These are phyloP conservation scores for Aspergillus sclerotiicarbonarius DNA, from an alignment of 495 filamentous ascomycete species.

Conservation along the genomic window DNA sequence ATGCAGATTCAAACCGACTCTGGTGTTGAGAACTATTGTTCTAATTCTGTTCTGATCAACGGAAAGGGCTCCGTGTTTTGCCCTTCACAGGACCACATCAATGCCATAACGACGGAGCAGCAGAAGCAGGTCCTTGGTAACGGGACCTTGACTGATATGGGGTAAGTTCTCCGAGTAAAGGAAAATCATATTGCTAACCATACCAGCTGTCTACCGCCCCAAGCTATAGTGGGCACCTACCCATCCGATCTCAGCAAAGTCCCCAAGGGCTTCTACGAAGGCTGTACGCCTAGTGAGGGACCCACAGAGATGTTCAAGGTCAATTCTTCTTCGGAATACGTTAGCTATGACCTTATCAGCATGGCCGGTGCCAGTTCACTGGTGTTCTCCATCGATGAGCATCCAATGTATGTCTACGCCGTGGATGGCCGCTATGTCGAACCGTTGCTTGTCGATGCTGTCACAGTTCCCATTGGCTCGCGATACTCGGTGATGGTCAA, in stretches of 20 bases:
- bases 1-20: conserved; percentile 35
- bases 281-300: conserved; percentile 31
- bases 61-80: conserved; percentile 53
- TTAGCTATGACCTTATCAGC: conserved; percentile 37
- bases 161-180: conserved; percentile 25
- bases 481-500: conserved; percentile 42
- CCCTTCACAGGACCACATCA: conserved; percentile 34
- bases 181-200: neutral
- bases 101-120: conserved; percentile 28
- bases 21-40: conserved; percentile 38
- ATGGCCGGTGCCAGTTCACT: conserved; percentile 26
- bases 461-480: conserved; percentile 31
- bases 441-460: conserved; percentile 32
- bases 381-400: conserved; percentile 40
- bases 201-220: conserved; percentile 9
- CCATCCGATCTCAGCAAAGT: conserved; percentile 1
- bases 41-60: conserved; percentile 55
- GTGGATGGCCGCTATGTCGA: conserved; percentile 44
- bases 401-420: conserved; percentile 44
- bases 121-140: conserved; percentile 20
- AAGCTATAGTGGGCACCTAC: conserved; percentile 1
- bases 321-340: conserved; percentile 24
- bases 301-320: conserved; percentile 31
- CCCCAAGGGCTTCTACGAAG: conserved; percentile 14
- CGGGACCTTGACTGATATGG: conserved; percentile 44